A percentile compares a stretch with the other conserved stretches of the same genome.
Conservation (phyloP, 768 basidiomycete genomes). For the Cyclocybe aegerita region DNA sequence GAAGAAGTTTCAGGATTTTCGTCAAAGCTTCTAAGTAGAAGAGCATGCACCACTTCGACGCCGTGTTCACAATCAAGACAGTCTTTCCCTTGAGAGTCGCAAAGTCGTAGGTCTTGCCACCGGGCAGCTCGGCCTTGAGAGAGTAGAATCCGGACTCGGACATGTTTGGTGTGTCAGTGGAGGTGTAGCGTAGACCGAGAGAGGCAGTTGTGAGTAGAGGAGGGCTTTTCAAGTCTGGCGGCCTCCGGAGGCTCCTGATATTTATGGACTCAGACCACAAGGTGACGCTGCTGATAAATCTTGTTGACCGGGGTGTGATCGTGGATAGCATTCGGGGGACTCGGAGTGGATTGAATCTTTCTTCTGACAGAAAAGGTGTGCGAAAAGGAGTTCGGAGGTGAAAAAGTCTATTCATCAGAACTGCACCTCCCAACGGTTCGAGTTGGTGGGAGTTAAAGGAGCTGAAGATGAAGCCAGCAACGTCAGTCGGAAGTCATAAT, state of each 20-base stretch:
- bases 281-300: constrained; percentile 30
- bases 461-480: too few relatives aligned
- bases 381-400: too few relatives aligned
- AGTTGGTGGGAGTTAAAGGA: too few relatives aligned
- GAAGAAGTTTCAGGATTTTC: neutral
- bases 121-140: constrained; percentile 65
- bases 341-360: constrained; percentile 4
- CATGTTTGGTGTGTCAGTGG: constrained; percentile 24
- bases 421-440: too few relatives aligned
- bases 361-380: neutral
- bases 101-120: constrained; percentile 57
- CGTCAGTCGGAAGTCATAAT: too few relatives aligned
- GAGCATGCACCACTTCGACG: constrained; percentile 63
- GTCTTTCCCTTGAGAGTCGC: constrained; percentile 73
- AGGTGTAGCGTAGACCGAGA: neutral
- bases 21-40: neutral
- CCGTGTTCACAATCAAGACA: constrained; percentile 77
- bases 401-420: too few relatives aligned
- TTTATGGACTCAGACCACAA: constrained; percentile 16
- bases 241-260: constrained; percentile 2
- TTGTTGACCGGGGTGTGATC: constrained; percentile 22
- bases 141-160: constrained; percentile 56
- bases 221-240: neutral
- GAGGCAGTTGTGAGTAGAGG: neutral
- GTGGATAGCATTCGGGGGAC: constrained; percentile 11